phyloP scores from a whole-genome alignment of 2,329 filamentous ascomycete species.

The Alternaria ventricosa region DNA sequence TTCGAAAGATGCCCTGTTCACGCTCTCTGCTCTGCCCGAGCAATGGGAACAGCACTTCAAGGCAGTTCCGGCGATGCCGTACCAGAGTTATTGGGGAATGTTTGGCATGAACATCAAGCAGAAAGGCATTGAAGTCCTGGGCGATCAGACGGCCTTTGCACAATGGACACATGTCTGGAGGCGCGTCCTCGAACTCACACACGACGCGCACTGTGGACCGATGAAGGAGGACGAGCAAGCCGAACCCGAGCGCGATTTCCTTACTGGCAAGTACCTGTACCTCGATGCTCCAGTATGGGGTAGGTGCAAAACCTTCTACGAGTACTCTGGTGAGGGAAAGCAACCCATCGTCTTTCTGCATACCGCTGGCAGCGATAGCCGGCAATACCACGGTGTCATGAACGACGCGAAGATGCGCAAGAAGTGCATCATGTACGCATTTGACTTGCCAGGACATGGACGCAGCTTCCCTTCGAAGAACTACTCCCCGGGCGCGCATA shows the following conservation, averaged over 20 bases:
- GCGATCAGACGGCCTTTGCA: constrained; percentile 54
- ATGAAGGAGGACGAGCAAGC: constrained; percentile 50
- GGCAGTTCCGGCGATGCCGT: constrained; percentile 51
- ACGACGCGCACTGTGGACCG: constrained; percentile 56
- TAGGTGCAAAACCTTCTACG: constrained; percentile 58
- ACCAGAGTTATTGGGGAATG: constrained; percentile 56
- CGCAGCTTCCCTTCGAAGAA: constrained; percentile 55
- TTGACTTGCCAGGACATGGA: constrained; percentile 59
- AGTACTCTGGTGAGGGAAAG: constrained; percentile 55
- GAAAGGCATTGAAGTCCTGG: constrained; percentile 56
- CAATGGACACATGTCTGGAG: constrained; percentile 57
- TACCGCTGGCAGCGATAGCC: constrained; percentile 55
- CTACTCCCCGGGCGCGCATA: constrained; percentile 54
- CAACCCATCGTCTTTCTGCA: constrained; percentile 56
- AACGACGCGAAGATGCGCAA: constrained; percentile 56
- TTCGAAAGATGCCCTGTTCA: constrained; percentile 47
- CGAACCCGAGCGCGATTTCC: constrained; percentile 50
- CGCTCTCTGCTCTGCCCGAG: constrained; percentile 51
- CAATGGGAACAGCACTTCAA: constrained; percentile 58
- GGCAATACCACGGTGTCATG: constrained; percentile 62
- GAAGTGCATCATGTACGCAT: constrained; percentile 58
- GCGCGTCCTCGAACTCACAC: constrained; percentile 56
- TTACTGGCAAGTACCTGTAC: constrained; percentile 57
- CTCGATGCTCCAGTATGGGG: constrained; percentile 57
- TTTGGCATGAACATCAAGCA: constrained; percentile 59